phyloP scores from a whole-genome alignment of 345 rosid species.

The Gossypium turneri region DNA sequence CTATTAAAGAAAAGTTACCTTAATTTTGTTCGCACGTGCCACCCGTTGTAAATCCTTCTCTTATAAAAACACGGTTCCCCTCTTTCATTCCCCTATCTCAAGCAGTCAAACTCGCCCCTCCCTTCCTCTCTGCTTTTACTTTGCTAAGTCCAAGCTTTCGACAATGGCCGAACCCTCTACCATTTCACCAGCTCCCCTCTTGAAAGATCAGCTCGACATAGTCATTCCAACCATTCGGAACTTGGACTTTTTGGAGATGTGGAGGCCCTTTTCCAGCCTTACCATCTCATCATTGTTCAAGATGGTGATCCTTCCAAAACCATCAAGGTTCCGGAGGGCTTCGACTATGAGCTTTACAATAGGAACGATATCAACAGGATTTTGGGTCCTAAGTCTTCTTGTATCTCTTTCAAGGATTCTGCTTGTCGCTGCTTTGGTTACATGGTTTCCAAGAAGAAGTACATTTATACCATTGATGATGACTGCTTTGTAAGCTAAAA shows the following conservation, averaged over 20 bases:
- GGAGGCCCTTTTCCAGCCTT: slow-evolving; percentile 74
- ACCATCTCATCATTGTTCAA: slow-evolving; percentile 81
- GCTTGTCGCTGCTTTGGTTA: slow-evolving; percentile 77
- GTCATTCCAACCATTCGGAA: slow-evolving; percentile 79
- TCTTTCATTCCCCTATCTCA: background rate
- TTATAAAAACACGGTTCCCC: background rate
- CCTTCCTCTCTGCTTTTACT: background rate
- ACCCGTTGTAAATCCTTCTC: background rate
- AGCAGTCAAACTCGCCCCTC: too few relatives aligned
- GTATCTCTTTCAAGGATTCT: slow-evolving; percentile 70
- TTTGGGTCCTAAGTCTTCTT: slow-evolving; percentile 72
- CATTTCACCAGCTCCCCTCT: slow-evolving; percentile 36
- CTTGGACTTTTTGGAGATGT: slow-evolving; percentile 76
- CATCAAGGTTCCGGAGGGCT: slow-evolving; percentile 70
- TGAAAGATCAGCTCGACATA: slow-evolving; percentile 72
- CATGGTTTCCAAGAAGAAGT: slow-evolving; percentile 84
- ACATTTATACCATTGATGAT: slow-evolving; percentile 80
- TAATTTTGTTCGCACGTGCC: slow-evolving; percentile 26
- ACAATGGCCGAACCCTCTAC: slow-evolving; percentile 31
- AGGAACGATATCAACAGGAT: slow-evolving; percentile 74
- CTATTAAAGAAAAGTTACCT: background rate
- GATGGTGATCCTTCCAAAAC: slow-evolving; percentile 73
- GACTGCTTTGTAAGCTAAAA: slow-evolving; percentile 75
- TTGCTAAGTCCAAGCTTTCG: background rate
- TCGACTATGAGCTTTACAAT: slow-evolving; percentile 78